Evolutionary conservation across 176 grass and related monocot genomes (phyloP), one percentile per base, ranked within the genome.

Genomic region (Oryza coarctata): DNA sequence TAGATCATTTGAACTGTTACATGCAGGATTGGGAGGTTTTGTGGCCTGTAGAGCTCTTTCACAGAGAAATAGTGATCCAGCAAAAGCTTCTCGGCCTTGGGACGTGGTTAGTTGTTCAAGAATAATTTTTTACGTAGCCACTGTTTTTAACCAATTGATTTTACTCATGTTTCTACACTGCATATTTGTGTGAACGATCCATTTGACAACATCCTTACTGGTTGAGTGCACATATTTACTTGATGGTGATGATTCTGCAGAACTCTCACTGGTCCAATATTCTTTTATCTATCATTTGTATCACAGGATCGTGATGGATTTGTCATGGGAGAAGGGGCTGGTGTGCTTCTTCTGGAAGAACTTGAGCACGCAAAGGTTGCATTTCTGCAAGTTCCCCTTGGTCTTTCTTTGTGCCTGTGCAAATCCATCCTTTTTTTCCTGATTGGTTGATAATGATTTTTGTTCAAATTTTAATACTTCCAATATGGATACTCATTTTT

Each of bases 291-390:
- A 30, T 71, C 28, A 33, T 58, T 82, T 49, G 1, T 74, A 41
- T 79, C 63, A 85, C 71, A 99, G 97, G 97, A 90, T 50, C 88
- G 97, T 38, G 97, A 99, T 94, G 97, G 97, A 78, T 99, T 99
- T 99, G 93, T 99, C 55, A 99, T 99, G 89, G 97, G 97, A 84
- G 97, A 99, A 92, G 97, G 97, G 61, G 89, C 93, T 78, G 97
- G 97, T 28, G 97, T 99, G 65, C 93, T 99, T 80, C 85, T 99
- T 83, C 71, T 96, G 76, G 97, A 99, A 99, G 97, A 99, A 92
- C 93, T 99, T 80, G 97, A 99, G 83, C 93, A 99, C 63, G 97
- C 93, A 85, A 92, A 94, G 93, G 93, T 94, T 80, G 15, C 23
- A 36, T 18, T 65, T 50, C 72, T 66, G 49, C 67, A 17, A 29